These are phyloP conservation scores for Hymenoscyphus repandus DNA, from an alignment of 2,329 filamentous ascomycete species.

Conservation along the genomic window DNA sequence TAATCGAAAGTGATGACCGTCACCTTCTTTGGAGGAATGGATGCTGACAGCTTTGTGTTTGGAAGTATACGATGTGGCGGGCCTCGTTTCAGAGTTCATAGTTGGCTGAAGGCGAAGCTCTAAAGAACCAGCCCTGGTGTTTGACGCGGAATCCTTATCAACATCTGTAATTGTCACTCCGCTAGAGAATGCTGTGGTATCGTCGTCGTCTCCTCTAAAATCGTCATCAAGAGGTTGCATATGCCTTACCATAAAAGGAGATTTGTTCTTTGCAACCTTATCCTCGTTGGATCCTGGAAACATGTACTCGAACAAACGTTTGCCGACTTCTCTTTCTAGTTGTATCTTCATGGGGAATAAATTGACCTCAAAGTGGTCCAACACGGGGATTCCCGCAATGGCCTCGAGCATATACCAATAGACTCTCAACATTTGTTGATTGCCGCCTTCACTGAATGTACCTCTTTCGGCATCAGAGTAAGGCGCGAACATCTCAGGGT, in stretches of 20 bases:
- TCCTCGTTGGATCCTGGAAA: constrained; percentile 69
- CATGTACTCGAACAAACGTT: constrained; percentile 93
- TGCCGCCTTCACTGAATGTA: constrained; percentile 47
- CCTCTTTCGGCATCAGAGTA: constrained; percentile 66
- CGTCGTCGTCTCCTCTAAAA: constrained; percentile 30
- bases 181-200: constrained; percentile 29
- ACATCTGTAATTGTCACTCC: constrained; percentile 20
- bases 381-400: constrained; percentile 93
- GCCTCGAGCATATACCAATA: constrained; percentile 99
- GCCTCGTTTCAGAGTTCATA: constrained; percentile 50
- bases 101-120: constrained; percentile 82
- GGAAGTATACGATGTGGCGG: constrained; percentile 17
- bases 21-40: constrained; percentile 24
- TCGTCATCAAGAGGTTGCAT: constrained; percentile 37
- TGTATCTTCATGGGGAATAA: constrained; percentile 91
- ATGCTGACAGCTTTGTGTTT: constrained; percentile 24
- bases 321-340: constrained; percentile 85
- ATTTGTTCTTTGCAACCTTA: constrained; percentile 46
- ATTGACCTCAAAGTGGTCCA: constrained; percentile 95
- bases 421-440: constrained; percentile 82
- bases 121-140: constrained; percentile 65
- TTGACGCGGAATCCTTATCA: constrained; percentile 49
- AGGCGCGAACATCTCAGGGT: constrained; percentile 92
- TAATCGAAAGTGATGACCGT: constrained; percentile 36
- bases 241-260: constrained; percentile 54